Base-by-base conservation (phyloP, 768 basidiomycete genomes). In the Boletus rufocinnamomeus region DNA sequence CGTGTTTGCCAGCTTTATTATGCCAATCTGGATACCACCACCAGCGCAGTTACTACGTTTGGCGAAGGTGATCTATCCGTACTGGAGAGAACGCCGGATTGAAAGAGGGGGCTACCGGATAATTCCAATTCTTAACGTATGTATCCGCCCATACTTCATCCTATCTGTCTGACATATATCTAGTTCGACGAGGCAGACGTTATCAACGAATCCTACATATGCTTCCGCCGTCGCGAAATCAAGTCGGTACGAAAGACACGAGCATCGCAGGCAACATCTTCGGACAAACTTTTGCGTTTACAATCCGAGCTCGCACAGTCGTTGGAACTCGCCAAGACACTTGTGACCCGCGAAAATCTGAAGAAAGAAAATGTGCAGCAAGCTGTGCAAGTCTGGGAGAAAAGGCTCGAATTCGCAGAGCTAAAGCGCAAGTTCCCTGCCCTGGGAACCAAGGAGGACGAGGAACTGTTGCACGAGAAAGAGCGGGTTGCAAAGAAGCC, bases 191-290 rank as follows among this genome's bases (percentile, higher is more conserved):
- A 98, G 75, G 82, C 89, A 21, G 94, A 97, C 71, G 87, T 87
- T 47, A 82, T 82, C 63, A 93, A 92, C 55, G 95, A 96, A 66
- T 95, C 96, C 0, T 98, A 98, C 62, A 90, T 98, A 46, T 99
- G 97, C 75, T 99, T 99, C 82, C 86, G 97, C 38, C 83, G 95
- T 59, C 88, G 95, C 54, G 96, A 98, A 71, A 88, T 90, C 74
- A 98, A 98, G 72, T 87, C 92, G 4, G 84, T 93, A 46, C 87
- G 97, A 61, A 98, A 98, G 77, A 98, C 96, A 10, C 86, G 96
- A 9, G 88, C 94, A 16, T 89, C 89, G 1, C 95, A 98, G 68
- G 87, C 86, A 11, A 89, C 90, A 1, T 93, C 88, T 19, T 88
- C 94, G 16, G 96, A 98, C 66, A 92, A 93, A 64, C 83, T 99